A percentile compares a stretch with the other conserved stretches of the same genome.
These are phyloP conservation scores for Agrostemma githago DNA, from an alignment of 148 eudicot genomes.

Conservation along the genomic window DNA sequence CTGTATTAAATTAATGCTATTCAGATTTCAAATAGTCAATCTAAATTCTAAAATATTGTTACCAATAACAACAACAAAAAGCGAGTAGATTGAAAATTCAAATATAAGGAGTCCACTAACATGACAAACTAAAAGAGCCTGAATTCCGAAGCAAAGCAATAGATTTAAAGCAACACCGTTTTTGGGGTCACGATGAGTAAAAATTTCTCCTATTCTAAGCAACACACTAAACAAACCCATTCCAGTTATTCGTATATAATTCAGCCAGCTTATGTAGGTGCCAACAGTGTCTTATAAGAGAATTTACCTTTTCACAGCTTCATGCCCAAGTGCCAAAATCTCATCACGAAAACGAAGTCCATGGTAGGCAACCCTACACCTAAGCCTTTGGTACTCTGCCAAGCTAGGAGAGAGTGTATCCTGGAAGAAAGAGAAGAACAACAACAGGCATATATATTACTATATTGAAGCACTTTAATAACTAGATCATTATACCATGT, in stretches of 20 bases:
- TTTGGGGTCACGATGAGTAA: neutral
- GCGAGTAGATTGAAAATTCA: too few relatives aligned
- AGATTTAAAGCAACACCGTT: constrained; percentile 10
- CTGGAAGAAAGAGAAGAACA: constrained; percentile 35
- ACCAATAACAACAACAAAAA: neutral
- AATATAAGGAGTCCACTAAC: too few relatives aligned
- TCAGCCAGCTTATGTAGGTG: neutral
- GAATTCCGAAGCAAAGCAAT: neutral
- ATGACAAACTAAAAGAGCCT: neutral
- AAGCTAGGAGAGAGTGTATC: constrained; percentile 64
- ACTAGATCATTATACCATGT: neutral
- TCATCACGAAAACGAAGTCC: constrained; percentile 84
- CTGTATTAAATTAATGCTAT: constrained; percentile 32
- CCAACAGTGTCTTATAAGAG: neutral
- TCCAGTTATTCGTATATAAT: neutral
- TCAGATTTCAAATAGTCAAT: constrained; percentile 8
- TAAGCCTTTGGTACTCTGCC: constrained; percentile 87
- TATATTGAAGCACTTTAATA: neutral
- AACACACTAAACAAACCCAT: neutral
- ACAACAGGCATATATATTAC: constrained; percentile 21
- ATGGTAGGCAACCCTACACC: constrained; percentile 95
- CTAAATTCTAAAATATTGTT: neutral
- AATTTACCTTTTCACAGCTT: constrained; percentile 70
- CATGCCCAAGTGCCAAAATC: constrained; percentile 60
- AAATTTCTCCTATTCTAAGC: constrained; percentile 6